Percentiles rank a stretch among this genome's conserved stretches.
Conservation (phyloP, 139 green algal species). For the Marvania coccoides region DNA sequence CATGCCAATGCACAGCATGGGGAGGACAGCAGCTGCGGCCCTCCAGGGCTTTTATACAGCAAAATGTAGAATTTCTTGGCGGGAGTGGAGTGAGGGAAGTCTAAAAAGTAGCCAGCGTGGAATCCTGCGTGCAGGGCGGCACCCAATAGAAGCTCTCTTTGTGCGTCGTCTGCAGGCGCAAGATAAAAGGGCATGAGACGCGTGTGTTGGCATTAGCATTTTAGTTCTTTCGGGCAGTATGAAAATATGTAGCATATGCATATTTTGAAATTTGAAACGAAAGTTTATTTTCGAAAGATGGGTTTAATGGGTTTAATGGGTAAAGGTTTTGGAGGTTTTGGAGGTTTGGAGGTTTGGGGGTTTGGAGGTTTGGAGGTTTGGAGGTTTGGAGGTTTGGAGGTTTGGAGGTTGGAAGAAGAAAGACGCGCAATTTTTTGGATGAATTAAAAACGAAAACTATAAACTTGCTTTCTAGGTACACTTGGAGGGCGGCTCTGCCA, state of each 20-base stretch:
- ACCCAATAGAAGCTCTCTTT: slow-evolving; percentile 10
- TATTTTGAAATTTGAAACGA: too few relatives aligned
- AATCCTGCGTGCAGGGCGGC: slow-evolving; percentile 11
- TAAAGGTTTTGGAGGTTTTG: too few relatives aligned
- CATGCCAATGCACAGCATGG: slow-evolving; percentile 15
- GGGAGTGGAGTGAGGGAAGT: slow-evolving; percentile 18
- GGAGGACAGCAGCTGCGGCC: background rate
- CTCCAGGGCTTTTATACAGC: background rate
- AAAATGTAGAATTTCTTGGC: slow-evolving; percentile 37
- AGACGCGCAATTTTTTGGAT: background rate
- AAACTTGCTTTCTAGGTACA: slow-evolving; percentile 20
- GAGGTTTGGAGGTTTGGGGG: too few relatives aligned
- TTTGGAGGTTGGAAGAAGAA: background rate
- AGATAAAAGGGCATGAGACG: too few relatives aligned
- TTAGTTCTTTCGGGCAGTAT: too few relatives aligned
- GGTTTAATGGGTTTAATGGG: too few relatives aligned
- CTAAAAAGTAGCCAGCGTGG: slow-evolving; percentile 15
- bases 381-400: background rate
- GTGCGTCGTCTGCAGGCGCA: slow-evolving; percentile 11
- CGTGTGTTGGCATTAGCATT: too few relatives aligned
- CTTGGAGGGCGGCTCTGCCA: slow-evolving; percentile 15
- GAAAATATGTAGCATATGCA: too few relatives aligned
- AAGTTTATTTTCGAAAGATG: too few relatives aligned
- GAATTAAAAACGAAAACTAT: too few relatives aligned
- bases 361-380: too few relatives aligned